Evolutionary conservation across 1,139 yeast genomes (phyloP).

Genomic region (Debaryomyces sp.): DNA sequence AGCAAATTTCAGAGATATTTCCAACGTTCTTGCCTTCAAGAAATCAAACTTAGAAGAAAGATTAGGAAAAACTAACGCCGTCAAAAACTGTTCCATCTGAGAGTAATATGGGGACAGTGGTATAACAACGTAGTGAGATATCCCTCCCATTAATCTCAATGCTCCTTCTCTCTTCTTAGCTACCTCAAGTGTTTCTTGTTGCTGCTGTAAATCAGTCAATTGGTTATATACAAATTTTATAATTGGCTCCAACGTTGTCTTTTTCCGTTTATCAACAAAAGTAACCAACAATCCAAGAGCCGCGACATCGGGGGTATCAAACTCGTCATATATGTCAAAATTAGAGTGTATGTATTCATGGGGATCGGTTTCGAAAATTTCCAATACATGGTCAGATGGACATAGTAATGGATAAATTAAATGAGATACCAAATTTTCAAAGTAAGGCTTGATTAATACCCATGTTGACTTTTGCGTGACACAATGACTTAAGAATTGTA

Average conservation of each 20-base stretch:
- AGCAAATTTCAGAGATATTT: constrained; percentile 71
- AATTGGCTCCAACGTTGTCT: constrained; percentile 62
- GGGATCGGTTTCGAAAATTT: constrained; percentile 85
- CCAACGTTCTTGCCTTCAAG: constrained; percentile 83
- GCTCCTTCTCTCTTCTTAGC: constrained; percentile 83
- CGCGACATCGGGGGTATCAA: constrained; percentile 66
- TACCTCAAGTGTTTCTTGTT: constrained; percentile 51
- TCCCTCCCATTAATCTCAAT: constrained; percentile 73
- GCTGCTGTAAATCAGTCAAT: constrained; percentile 44
- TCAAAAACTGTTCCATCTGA: constrained; percentile 73
- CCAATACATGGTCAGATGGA: constrained; percentile 71
- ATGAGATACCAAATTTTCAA: constrained; percentile 64
- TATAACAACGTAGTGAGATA: constrained; percentile 59
- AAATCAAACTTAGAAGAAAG: constrained; percentile 69
- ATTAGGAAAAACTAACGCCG: constrained; percentile 69
- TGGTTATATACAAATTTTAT: constrained; percentile 65
- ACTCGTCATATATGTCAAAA: constrained; percentile 66
- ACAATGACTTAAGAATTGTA: constrained; percentile 72
- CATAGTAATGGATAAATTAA: constrained; percentile 79
- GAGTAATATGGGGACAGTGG: constrained; percentile 59
- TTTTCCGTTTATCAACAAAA: constrained; percentile 66
- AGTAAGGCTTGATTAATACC: constrained; percentile 70
- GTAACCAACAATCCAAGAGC: constrained; percentile 66
- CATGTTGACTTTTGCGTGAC: constrained; percentile 71
- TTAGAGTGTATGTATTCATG: constrained; percentile 84